These are phyloP conservation scores for Yamadazyma trypodendri DNA, from an alignment of 1,139 yeast genomes.

Conservation along the genomic window DNA sequence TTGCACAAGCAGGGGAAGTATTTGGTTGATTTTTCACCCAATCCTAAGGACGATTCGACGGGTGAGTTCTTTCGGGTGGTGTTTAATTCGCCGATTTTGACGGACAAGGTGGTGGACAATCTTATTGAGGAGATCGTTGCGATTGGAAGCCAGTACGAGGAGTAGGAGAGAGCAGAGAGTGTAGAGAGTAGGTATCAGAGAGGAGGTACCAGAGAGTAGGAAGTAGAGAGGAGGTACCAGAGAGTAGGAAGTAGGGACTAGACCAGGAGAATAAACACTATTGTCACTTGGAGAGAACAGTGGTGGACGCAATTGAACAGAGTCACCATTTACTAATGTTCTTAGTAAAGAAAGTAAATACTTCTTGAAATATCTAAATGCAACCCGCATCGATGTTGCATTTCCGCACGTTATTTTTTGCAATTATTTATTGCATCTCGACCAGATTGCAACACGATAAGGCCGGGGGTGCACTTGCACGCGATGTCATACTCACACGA, in stretches of 20 bases:
- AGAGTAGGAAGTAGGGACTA: too few species aligned
- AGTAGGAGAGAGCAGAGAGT: neutral
- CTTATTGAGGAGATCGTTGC: constrained; percentile 32
- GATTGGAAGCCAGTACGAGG: constrained; percentile 21
- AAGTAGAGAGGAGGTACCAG: too few species aligned
- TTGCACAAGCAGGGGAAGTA: constrained; percentile 65
- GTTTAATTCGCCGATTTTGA: constrained; percentile 67
- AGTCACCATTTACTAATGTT: too few species aligned
- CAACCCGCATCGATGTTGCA: constrained; percentile 1
- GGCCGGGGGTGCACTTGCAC: neutral
- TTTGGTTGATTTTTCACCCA: constrained; percentile 81
- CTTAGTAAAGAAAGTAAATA: too few species aligned
- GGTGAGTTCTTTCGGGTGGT: constrained; percentile 89
- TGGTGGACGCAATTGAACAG: too few species aligned
- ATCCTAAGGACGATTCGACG: constrained; percentile 46
- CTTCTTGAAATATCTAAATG: neutral
- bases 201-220: too few species aligned
- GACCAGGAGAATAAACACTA: neutral
- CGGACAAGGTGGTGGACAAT: constrained; percentile 38
- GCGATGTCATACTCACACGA: too few species aligned
- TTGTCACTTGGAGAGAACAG: too few species aligned
- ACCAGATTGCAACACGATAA: neutral
- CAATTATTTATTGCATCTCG: neutral
- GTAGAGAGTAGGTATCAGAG: too few species aligned
- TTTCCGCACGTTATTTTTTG: too few species aligned